Base-by-base conservation (phyloP, 805 yeast species). In the Candida mattraensis region DNA sequence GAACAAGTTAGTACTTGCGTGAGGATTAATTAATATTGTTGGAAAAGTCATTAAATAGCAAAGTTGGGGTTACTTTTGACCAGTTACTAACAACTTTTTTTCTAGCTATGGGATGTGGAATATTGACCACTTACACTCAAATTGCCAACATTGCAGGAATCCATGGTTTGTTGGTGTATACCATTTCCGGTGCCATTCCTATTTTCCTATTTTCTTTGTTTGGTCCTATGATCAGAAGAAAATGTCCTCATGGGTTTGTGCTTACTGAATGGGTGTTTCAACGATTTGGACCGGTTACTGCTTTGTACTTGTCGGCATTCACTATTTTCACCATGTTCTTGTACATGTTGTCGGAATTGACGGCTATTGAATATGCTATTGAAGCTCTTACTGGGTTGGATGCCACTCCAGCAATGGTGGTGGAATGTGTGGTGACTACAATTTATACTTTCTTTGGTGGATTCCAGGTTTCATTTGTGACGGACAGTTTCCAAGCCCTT, bases 181-280 rank as follows among this genome's bases (percentile, higher is more conserved):
- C 88, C 1, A 47, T 87, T 9, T 64, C 83, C 12, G 93, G 95
- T 23, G 82, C 95, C 1, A 59, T 89, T 30, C 97, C 97, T 4
- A 81, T 89, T 63, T 69, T 85, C 42, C 61, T 86, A n/a, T 89
- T 89, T 67, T 86, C 93, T 1, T 72, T 74, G 35, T 63, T 85
- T 40, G 96, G 96, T 0, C 96, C 97, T 1, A 56, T 78, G 7
- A 80, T 89, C 40, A 70, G 96, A 46, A 73, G 67, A 40, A 73
- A 74, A 48, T 85, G 95, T 49, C 97, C 97, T 0, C 77, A 85
- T 7, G 97, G 96, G 3, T 89, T 89, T 58, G 88, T 89, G 18
- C 65, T 89, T 48, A 87, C 96, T 4, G 96, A 89, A 57, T 89
- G 97, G 97, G 91, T 87, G n/a, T 75, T 86, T 54, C 76, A 76